Evolutionary conservation across 2,329 filamentous ascomycete genomes (phyloP).

Genomic region (Pyrenophora tritici-repentis): DNA sequence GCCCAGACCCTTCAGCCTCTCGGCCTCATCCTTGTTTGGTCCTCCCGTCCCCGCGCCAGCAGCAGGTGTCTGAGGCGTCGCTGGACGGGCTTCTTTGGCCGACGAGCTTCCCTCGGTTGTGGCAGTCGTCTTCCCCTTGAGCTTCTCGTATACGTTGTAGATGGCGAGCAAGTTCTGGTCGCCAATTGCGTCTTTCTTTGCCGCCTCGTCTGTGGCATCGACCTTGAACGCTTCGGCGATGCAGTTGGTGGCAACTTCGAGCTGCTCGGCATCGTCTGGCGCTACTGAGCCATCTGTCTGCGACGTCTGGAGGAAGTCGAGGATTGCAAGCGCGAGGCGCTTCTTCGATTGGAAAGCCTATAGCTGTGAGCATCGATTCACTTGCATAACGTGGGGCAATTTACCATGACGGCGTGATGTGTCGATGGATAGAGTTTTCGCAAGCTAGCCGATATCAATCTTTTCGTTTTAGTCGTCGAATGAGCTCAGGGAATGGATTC

Average conservation of each 20-base stretch:
- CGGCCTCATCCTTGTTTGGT: constrained; percentile 76
- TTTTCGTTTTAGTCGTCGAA: neutral
- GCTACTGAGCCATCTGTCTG: constrained; percentile 86
- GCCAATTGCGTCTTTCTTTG: constrained; percentile 77
- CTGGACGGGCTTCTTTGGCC: constrained; percentile 49
- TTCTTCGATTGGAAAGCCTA: constrained; percentile 64
- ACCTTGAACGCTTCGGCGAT: constrained; percentile 96
- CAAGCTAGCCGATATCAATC: neutral
- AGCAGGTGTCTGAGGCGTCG: constrained; percentile 47
- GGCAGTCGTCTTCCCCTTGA: constrained; percentile 68
- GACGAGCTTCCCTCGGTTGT: constrained; percentile 52
- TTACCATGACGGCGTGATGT: constrained; percentile 37
- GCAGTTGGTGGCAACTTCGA: constrained; percentile 93
- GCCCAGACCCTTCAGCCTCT: constrained; percentile 84
- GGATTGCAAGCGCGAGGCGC: constrained; percentile 94
- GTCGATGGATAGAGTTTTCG: constrained; percentile 1
- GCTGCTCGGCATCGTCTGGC: constrained; percentile 86
- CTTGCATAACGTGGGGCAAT: constrained; percentile 19
- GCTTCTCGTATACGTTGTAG: constrained; percentile 95
- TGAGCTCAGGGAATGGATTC: constrained; percentile 2
- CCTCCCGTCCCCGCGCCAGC: constrained; percentile 44
- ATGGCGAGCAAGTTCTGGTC: constrained; percentile 87
- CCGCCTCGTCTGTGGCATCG: constrained; percentile 75
- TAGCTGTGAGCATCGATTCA: constrained; percentile 19
- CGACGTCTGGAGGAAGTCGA: constrained; percentile 88